A percentile compares a stretch with the other conserved stretches of the same genome.
Conservation (phyloP, 2,329 filamentous ascomycete species). For the Dactylonectria estremocensis region DNA sequence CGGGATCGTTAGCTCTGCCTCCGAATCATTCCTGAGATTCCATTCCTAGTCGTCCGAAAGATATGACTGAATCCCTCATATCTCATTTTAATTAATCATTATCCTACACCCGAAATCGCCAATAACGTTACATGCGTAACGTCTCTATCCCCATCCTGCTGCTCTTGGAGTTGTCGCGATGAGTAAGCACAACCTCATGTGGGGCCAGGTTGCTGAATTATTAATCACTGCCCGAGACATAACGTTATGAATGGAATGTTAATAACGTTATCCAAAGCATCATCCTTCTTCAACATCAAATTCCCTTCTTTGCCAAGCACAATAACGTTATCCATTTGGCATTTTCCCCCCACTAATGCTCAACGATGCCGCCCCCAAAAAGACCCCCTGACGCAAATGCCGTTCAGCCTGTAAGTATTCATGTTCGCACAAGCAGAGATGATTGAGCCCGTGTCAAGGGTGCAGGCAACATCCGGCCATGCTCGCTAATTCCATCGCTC, state of each 20-base stretch:
- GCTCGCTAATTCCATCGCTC: neutral
- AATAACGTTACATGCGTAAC: constrained; percentile 33
- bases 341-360: neutral
- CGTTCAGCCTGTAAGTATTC: constrained; percentile 33
- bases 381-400: constrained; percentile 19
- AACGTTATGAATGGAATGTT: constrained; percentile 20
- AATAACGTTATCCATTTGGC: neutral
- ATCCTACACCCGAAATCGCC: constrained; percentile 9
- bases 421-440: neutral
- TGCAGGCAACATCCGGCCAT: neutral
- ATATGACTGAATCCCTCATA: neutral
- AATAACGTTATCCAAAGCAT: constrained; percentile 8
- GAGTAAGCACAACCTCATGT: neutral
- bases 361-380: constrained; percentile 37
- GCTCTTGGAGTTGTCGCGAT: neutral
- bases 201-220: constrained; percentile 14
- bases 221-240: constrained; percentile 20
- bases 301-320: neutral
- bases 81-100: constrained; percentile 6
- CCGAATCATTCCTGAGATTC: too few species aligned
- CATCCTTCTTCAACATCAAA: neutral
- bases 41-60: neutral
- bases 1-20: neutral
- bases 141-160: neutral
- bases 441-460: neutral